A percentile compares a stretch with the other conserved stretches of the same genome.
phyloP scores from a whole-genome alignment of 352 stramenopile species.

The Phytophthora pluvialis region DNA sequence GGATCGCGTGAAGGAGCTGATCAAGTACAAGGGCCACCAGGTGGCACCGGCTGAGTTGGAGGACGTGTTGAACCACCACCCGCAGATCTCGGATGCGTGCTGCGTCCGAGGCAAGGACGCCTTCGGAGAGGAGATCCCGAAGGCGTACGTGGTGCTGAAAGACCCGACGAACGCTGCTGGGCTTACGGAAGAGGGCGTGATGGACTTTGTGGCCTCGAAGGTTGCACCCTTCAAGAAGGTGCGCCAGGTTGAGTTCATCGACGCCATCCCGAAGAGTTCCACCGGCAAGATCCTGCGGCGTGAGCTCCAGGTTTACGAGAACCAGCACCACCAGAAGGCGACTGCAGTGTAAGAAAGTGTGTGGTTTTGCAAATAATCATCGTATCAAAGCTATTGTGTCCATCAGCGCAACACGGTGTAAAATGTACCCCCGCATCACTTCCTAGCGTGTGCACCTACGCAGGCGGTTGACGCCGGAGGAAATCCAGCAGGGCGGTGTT shows the following conservation, averaged over 20 bases:
- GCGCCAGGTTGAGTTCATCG: slow-evolving; percentile 85
- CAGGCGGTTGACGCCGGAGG: slow-evolving; percentile 18
- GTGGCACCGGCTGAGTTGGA: slow-evolving; percentile 94
- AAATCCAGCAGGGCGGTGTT: slow-evolving; percentile 36
- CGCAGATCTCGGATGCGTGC: slow-evolving; percentile 78
- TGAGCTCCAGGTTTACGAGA: slow-evolving; percentile 65
- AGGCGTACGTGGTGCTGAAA: slow-evolving; percentile 91
- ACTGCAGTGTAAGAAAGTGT: slow-evolving; percentile 12
- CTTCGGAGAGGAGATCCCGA: slow-evolving; percentile 86
- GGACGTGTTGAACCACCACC: slow-evolving; percentile 87
- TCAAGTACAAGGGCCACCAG: slow-evolving; percentile 95
- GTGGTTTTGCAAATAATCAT: slow-evolving; percentile 18
- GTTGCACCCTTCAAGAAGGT: slow-evolving; percentile 92
- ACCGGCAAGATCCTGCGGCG: slow-evolving; percentile 93
- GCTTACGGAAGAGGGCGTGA: slow-evolving; percentile 73
- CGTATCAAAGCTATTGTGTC: slow-evolving; percentile 7
- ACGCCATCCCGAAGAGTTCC: slow-evolving; percentile 86
- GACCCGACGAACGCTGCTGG: slow-evolving; percentile 35
- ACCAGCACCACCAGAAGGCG: slow-evolving; percentile 34
- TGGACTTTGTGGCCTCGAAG: slow-evolving; percentile 82
- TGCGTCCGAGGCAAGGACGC: slow-evolving; percentile 69
- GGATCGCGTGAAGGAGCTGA: slow-evolving; percentile 94
- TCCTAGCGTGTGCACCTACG: background rate
- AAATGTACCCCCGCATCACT: slow-evolving; percentile 4
- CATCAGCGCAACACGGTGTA: background rate